Conservation (phyloP, 108 stramenopile genomes). For the Licmophora abbreviata region DNA sequence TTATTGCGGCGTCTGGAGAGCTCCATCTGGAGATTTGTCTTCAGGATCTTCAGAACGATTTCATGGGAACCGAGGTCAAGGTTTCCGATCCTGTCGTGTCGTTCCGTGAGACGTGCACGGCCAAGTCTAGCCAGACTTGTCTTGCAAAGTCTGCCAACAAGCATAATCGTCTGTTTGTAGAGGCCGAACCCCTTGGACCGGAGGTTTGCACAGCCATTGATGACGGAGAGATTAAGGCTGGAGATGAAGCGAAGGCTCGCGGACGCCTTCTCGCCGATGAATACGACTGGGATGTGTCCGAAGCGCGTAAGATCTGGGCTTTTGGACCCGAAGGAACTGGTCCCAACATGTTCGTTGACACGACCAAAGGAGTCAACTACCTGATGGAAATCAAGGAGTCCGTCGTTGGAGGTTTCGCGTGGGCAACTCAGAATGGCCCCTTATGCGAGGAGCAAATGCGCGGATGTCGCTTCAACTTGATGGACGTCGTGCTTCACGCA, state of each 20-base stretch:
- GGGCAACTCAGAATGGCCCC: constrained; percentile 96
- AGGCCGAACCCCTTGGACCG: constrained; percentile 74
- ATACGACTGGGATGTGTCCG: constrained; percentile 96
- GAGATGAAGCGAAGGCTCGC: constrained; percentile 87
- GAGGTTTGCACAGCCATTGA: constrained; percentile 95
- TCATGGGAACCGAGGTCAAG: constrained; percentile 99
- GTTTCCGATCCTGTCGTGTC: constrained; percentile 99
- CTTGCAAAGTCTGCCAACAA: constrained; percentile 99
- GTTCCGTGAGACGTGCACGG: constrained; percentile 98
- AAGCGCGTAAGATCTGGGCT: constrained; percentile 99
- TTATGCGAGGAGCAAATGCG: constrained; percentile 98
- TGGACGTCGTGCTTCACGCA: constrained; percentile 99
- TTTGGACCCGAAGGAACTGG: constrained; percentile 99
- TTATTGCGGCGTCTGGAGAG: constrained; percentile 99
- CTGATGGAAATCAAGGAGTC: constrained; percentile 99
- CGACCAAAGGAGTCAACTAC: constrained; percentile 99
- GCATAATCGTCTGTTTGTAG: constrained; percentile 99
- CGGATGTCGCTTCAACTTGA: constrained; percentile 93
- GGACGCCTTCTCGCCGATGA: constrained; percentile 94
- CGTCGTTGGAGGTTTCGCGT: constrained; percentile 97
- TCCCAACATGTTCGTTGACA: constrained; percentile 97
- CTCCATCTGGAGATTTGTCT: constrained; percentile 99
- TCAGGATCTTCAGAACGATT: constrained; percentile 99
- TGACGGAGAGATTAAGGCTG: constrained; percentile 85
- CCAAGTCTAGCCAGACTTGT: constrained; percentile 84